Conservation (phyloP, 1,284 basidiomycete genomes). For the Kalmanozyma brasiliensis region DNA sequence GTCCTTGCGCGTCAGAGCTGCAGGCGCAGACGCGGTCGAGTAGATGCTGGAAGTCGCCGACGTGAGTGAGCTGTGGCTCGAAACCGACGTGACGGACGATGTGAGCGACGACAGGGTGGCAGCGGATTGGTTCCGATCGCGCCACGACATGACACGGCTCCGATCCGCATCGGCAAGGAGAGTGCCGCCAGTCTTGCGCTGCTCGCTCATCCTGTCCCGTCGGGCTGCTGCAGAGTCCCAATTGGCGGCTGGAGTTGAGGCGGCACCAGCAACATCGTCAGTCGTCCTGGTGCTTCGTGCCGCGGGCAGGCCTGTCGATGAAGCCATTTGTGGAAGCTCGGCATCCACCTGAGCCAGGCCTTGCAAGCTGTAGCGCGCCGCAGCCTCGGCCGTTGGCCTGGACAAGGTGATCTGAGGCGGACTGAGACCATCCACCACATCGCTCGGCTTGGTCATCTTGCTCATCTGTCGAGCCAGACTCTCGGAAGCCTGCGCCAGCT, state of each 20-base stretch:
- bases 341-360: slow-evolving; percentile 13
- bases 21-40: slow-evolving; percentile 56
- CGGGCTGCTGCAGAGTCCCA: slow-evolving; percentile 50
- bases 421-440: slow-evolving; percentile 13
- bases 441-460: slow-evolving; percentile 50
- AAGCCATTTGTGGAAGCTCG: background rate
- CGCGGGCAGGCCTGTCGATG: background rate
- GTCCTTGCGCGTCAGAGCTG: slow-evolving; percentile 46
- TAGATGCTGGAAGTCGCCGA: slow-evolving; percentile 54
- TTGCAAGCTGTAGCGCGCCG: slow-evolving; percentile 36
- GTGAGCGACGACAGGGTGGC: slow-evolving; percentile 38
- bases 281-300: background rate
- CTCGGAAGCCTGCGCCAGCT: slow-evolving; percentile 54
- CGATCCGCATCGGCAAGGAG: slow-evolving; percentile 36
- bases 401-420: slow-evolving; percentile 30
- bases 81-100: slow-evolving; percentile 34
- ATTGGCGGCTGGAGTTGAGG: slow-evolving; percentile 12
- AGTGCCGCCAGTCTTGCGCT: slow-evolving; percentile 29
- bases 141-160: slow-evolving; percentile 49
- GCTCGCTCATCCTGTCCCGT: slow-evolving; percentile 52
- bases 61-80: slow-evolving; percentile 33
- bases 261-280: slow-evolving; percentile 3
- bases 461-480: slow-evolving; percentile 56
- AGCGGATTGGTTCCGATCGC: slow-evolving; percentile 51
- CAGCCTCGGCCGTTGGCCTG: slow-evolving; percentile 44